Evolutionary conservation across 2,329 filamentous ascomycete species (phyloP).

Genomic region (Claviceps fusiformis): DNA sequence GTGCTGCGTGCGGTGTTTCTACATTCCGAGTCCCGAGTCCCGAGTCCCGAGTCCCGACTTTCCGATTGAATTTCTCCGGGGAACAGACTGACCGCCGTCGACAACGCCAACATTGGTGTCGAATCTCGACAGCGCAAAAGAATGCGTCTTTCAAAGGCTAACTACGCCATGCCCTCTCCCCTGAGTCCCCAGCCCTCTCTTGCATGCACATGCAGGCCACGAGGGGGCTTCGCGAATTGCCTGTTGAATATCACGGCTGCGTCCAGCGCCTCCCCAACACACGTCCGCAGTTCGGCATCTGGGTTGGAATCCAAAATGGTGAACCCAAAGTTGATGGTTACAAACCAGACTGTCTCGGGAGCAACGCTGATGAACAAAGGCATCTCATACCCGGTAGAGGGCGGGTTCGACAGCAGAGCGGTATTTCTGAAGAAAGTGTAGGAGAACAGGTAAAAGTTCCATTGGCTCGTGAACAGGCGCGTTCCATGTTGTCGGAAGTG

Average conservation of each 20-base stretch:
- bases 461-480: background rate
- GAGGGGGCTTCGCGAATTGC: no score
- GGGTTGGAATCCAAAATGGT: slow-evolving; percentile 60
- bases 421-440: slow-evolving; percentile 35
- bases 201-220: no score
- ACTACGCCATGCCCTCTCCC: no score
- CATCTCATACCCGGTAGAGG: slow-evolving; percentile 35
- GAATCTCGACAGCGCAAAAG: no score
- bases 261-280: slow-evolving; percentile 38
- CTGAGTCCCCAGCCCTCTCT: no score
- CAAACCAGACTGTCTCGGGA: slow-evolving; percentile 39
- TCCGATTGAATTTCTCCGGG: no score
- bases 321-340: slow-evolving; percentile 37
- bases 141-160: no score
- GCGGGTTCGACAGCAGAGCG: slow-evolving; percentile 41
- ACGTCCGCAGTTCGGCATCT: slow-evolving; percentile 38
- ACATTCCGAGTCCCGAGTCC: no score
- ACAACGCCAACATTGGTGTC: no score
- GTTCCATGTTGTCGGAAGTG: background rate
- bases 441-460: background rate
- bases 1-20: background rate
- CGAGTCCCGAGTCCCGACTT: no score
- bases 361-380: slow-evolving; percentile 50
- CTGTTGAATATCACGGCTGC: no score
- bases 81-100: no score